phyloP scores from a whole-genome alignment of 345 rosid genomes.

The Crucihimalaya himalaica region DNA sequence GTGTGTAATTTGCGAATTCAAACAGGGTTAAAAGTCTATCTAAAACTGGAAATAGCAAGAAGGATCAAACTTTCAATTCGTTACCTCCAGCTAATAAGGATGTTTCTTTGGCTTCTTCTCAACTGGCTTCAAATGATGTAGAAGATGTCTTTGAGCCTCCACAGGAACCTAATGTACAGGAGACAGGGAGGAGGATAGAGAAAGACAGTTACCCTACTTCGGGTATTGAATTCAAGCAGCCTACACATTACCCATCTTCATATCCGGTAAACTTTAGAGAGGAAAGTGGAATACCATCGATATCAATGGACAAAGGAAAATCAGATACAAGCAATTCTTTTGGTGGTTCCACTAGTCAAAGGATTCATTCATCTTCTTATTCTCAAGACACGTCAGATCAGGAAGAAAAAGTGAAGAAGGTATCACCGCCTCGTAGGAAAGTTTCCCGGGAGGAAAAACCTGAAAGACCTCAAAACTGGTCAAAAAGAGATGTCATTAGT shows the following conservation, averaged over 20 bases:
- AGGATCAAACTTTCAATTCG: conserved; percentile 64
- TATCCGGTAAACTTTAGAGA: conserved; percentile 49
- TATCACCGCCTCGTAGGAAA: conserved; percentile 85
- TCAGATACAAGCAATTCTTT: conserved; percentile 50
- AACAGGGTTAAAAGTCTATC: conserved; percentile 96
- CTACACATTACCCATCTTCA: conserved; percentile 49
- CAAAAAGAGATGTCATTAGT: conserved; percentile 50
- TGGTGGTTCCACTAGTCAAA: conserved; percentile 59
- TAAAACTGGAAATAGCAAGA: conserved; percentile 76
- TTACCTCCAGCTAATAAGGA: conserved; percentile 56
- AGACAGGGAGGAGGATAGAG: conserved; percentile 52
- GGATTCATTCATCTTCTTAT: conserved; percentile 44
- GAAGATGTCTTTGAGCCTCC: conserved; percentile 61
- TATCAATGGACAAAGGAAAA: conserved; percentile 58
- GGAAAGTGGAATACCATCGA: conserved; percentile 58
- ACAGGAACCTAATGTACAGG: conserved; percentile 55
- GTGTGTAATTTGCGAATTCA: conserved; percentile 26
- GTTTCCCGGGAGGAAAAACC: conserved; percentile 69
- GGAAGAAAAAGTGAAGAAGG: conserved; percentile 81
- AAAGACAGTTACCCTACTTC: conserved; percentile 57
- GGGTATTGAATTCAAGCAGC: conserved; percentile 51
- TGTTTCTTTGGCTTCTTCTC: conserved; percentile 50
- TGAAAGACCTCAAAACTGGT: conserved; percentile 57
- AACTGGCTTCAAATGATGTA: conserved; percentile 45
- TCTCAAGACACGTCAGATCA: conserved; percentile 56